phyloP scores from a whole-genome alignment of 306 rosid species.

The Rosa multiflora region DNA sequence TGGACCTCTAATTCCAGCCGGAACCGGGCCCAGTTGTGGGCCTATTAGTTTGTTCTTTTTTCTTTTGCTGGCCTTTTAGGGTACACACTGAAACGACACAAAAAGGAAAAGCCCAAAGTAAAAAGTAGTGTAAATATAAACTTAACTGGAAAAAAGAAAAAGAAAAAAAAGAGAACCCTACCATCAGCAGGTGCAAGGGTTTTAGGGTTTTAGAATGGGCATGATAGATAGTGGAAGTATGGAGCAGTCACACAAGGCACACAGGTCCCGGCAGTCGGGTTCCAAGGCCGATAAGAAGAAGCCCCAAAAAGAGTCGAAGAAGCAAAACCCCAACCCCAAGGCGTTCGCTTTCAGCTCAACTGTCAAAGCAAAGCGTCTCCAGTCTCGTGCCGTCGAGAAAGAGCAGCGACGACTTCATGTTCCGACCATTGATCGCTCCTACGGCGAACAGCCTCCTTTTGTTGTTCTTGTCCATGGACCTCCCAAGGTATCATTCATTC shows the following conservation, averaged over 20 bases:
- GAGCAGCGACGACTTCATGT: slow-evolving; percentile 92
- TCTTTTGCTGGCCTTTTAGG: too few species aligned
- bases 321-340: slow-evolving; percentile 54
- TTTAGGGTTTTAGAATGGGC: slow-evolving; percentile 38
- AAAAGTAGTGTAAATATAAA: too few species aligned
- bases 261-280: slow-evolving; percentile 74
- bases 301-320: slow-evolving; percentile 39
- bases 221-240: slow-evolving; percentile 42
- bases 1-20: too few species aligned
- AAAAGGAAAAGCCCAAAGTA: too few species aligned
- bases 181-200: too few species aligned
- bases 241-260: slow-evolving; percentile 76
- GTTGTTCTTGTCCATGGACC: slow-evolving; percentile 96
- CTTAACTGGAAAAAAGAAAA: too few species aligned
- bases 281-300: slow-evolving; percentile 55
- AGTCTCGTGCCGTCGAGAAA: slow-evolving; percentile 91
- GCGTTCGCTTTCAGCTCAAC: slow-evolving; percentile 80
- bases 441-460: slow-evolving; percentile 81
- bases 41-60: too few species aligned
- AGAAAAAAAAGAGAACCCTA: too few species aligned
- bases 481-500: slow-evolving; percentile 50
- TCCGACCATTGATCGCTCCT: slow-evolving; percentile 70
- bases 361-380: slow-evolving; percentile 70
- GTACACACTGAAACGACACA: too few species aligned
- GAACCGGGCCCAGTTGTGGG: too few species aligned